A percentile compares a stretch with the other conserved stretches of the same genome.
Evolutionary conservation across 2,329 filamentous ascomycete species (phyloP).

Genomic region (Aspergillus amoenus): DNA sequence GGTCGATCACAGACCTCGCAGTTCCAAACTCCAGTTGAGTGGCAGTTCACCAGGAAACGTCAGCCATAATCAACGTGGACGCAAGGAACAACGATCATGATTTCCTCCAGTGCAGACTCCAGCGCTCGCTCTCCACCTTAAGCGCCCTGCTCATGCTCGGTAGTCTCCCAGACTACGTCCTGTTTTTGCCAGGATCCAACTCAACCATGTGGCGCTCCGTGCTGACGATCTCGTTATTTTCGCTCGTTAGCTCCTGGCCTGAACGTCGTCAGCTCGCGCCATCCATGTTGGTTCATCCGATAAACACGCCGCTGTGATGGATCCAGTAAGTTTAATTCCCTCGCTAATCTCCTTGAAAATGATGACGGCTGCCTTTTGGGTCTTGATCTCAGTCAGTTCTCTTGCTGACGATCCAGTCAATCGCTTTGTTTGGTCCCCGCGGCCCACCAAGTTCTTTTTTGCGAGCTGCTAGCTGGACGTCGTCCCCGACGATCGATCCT

Average conservation of each 20-base stretch:
- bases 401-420: constrained; percentile 1
- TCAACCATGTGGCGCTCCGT: constrained; percentile 6
- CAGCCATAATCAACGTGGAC: not conserved
- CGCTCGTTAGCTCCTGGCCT: not conserved
- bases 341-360: not conserved
- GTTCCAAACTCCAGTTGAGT: not conserved
- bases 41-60: constrained; percentile 1
- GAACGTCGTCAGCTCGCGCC: no score
- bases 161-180: constrained; percentile 5
- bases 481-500: not conserved
- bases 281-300: not conserved
- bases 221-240: constrained; percentile 5
- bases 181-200: not conserved
- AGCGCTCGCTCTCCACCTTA: not conserved
- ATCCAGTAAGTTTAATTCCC: not conserved
- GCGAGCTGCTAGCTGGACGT: not conserved
- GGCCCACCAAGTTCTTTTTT: constrained; percentile 5
- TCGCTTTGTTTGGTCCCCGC: not conserved
- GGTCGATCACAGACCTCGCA: no score
- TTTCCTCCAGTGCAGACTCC: not conserved
- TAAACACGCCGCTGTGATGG: not conserved
- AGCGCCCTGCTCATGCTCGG: not conserved
- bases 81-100: not conserved
- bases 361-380: not conserved
- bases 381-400: not conserved